phyloP scores from a whole-genome alignment of 2,329 filamentous ascomycete species.

The Verticillium zaregamsianum region DNA sequence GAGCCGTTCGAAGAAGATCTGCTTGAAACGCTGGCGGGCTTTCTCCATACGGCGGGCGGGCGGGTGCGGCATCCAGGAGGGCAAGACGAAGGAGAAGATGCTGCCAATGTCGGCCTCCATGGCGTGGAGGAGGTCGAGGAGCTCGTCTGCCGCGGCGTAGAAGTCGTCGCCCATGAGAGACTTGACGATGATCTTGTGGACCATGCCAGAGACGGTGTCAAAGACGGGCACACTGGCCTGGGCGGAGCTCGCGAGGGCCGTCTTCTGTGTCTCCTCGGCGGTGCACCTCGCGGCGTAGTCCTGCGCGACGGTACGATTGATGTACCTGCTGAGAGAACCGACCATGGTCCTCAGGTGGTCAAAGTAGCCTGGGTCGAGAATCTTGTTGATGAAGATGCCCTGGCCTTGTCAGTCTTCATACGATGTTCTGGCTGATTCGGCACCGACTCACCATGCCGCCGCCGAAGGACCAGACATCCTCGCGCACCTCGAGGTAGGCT shows the following conservation, averaged over 20 bases:
- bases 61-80: conserved; percentile 12
- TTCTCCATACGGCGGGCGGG: conserved; percentile 6
- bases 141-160: conserved; percentile 9
- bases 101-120: conserved; percentile 12
- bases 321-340: conserved; percentile 9
- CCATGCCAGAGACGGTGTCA: conserved; percentile 7
- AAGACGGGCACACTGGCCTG: conserved; percentile 7
- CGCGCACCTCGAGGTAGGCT: conserved; percentile 7
- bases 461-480: conserved; percentile 11
- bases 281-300: conserved; percentile 7
- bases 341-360: conserved; percentile 7
- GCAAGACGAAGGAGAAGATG: conserved; percentile 8
- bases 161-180: conserved; percentile 16
- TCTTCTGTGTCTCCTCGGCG: conserved; percentile 12
- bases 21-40: conserved; percentile 11
- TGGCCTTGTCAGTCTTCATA: no score
- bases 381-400: conserved; percentile 13
- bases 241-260: conserved; percentile 10
- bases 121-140: conserved; percentile 9
- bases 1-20: conserved; percentile 14
- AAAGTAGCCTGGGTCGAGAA: conserved; percentile 9
- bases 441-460: conserved; percentile 8
- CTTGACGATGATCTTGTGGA: conserved; percentile 10
- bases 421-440: conserved; percentile 2
- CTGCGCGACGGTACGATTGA: conserved; percentile 6